phyloP scores from a whole-genome alignment of 768 basidiomycete genomes.

The Albatrellus ellisii region DNA sequence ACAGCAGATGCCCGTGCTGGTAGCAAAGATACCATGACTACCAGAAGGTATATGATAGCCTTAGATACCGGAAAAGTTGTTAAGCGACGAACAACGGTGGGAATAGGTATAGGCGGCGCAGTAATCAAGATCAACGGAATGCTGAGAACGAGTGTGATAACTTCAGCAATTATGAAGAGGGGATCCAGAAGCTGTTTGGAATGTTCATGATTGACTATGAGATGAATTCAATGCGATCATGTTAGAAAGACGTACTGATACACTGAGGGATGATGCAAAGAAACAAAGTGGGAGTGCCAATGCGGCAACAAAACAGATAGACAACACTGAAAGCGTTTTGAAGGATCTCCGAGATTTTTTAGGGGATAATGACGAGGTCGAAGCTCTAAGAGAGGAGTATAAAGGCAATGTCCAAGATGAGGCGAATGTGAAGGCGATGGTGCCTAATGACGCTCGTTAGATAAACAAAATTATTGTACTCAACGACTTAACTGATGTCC shows the following conservation, averaged over 20 bases:
- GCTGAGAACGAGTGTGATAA: conserved; percentile 40
- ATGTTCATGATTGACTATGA: conserved; percentile 16
- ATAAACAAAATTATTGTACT: neutral
- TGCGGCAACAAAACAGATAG: conserved; percentile 32
- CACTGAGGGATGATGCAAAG: conserved; percentile 32
- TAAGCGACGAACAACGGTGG: conserved; percentile 26
- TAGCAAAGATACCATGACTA: conserved; percentile 33
- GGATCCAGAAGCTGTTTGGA: conserved; percentile 19
- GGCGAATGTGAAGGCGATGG: conserved; percentile 50
- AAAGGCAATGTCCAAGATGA: conserved; percentile 53
- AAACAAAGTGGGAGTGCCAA: conserved; percentile 47
- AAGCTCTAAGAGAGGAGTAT: conserved; percentile 44
- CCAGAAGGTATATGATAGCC: conserved; percentile 25
- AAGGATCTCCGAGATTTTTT: conserved; percentile 45
- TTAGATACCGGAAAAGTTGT: conserved; percentile 35
- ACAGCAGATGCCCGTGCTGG: conserved; percentile 25
- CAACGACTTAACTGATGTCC: conserved; percentile 39
- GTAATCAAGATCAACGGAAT: conserved; percentile 49
- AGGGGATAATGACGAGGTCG: conserved; percentile 21
- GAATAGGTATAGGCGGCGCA: conserved; percentile 37
- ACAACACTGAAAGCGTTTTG: conserved; percentile 37
- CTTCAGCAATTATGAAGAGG: conserved; percentile 30
- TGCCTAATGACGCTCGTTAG: conserved; percentile 25
- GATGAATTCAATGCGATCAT: conserved; percentile 1
- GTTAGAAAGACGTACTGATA: conserved; percentile 22